phyloP scores from a whole-genome alignment of 305 asterid genomes.

The Solanum hybrid region DNA sequence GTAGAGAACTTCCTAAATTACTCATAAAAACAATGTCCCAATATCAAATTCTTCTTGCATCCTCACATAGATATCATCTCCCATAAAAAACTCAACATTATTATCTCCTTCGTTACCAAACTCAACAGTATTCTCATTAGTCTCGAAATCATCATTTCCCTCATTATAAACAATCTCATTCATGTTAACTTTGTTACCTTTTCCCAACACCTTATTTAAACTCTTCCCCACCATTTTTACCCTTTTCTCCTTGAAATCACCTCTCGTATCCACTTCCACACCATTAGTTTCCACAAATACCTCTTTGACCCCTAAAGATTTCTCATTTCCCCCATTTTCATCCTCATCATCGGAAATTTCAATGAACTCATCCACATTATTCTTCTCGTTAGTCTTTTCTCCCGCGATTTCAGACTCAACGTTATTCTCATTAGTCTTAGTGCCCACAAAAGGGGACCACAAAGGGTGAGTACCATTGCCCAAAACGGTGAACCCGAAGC shows the following conservation, averaged over 20 bases:
- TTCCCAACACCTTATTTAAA: slow-evolving; percentile 39
- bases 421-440: not conserved
- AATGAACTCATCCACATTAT: not conserved
- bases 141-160: not conserved
- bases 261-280: not conserved
- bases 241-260: slow-evolving; percentile 14
- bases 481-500: slow-evolving; percentile 33
- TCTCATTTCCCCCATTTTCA: not conserved
- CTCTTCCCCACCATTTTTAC: slow-evolving; percentile 25
- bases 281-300: not conserved
- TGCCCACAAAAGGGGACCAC: slow-evolving; percentile 32
- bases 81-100: not conserved
- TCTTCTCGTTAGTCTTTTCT: not conserved
- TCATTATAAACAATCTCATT: slow-evolving; percentile 1
- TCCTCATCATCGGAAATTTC: slow-evolving; percentile 22
- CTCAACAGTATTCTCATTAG: not conserved
- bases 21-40: not conserved
- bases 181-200: slow-evolving; percentile 23
- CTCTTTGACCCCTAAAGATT: slow-evolving; percentile 1
- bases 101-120: not conserved
- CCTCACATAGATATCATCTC: not conserved
- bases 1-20: not conserved
- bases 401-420: not conserved
- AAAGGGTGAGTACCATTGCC: not conserved
- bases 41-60: not conserved